Conservation (phyloP, 23 red algal genomes). For the Pyropia haitanensis region DNA sequence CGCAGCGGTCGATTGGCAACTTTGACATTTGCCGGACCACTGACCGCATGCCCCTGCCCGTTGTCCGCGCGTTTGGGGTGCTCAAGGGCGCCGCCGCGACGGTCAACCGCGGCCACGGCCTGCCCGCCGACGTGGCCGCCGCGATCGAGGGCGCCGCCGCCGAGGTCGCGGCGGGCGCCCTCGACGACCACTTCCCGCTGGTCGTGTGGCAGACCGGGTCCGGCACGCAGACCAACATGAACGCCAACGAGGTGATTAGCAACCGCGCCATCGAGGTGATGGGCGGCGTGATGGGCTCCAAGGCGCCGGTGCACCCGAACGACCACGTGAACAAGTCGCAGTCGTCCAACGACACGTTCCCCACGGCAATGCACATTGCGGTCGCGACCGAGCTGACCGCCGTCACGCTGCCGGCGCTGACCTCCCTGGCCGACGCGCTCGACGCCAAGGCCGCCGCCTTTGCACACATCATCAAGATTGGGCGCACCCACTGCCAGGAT, state of each 20-base stretch:
- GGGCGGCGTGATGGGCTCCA: conserved; percentile 76
- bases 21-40: conserved; percentile 80
- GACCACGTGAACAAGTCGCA: conserved; percentile 98
- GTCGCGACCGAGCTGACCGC: conserved; percentile 44
- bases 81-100: conserved; percentile 82
- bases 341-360: conserved; percentile 96
- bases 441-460: conserved; percentile 58
- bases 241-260: conserved; percentile 94
- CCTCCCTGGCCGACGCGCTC: conserved; percentile 44
- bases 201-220: conserved; percentile 99
- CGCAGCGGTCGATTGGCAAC: conserved; percentile 79
- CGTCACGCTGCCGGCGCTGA: conserved; percentile 59
- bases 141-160: conserved; percentile 79
- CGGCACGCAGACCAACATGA: conserved; percentile 98
- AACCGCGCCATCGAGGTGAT: conserved; percentile 96
- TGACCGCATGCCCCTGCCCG: conserved; percentile 84
- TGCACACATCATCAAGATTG: conserved; percentile 86
- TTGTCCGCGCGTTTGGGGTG: conserved; percentile 83
- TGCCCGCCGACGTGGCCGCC: conserved; percentile 32
- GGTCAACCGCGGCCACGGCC: conserved; percentile 58
- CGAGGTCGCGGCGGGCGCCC: conserved; percentile 59
- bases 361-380: conserved; percentile 98
- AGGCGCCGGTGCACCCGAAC: conserved; percentile 89
- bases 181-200: conserved; percentile 96
- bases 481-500: conserved; percentile 95